These are phyloP conservation scores for Aspergillus incahuasiensis DNA, from an alignment of 495 filamentous ascomycete genomes.

Conservation along the genomic window DNA sequence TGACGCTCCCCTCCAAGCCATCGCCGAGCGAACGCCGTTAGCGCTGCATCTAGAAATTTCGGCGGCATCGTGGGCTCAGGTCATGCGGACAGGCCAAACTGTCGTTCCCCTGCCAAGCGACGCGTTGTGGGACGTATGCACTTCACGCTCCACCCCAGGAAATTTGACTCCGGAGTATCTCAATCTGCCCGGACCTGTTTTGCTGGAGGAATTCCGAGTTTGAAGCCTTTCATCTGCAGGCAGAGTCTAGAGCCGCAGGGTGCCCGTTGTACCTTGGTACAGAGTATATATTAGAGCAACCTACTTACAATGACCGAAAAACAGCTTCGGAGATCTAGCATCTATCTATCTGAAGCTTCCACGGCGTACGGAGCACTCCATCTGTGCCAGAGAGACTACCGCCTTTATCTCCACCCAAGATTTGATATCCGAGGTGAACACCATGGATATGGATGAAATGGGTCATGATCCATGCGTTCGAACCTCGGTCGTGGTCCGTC, in stretches of 20 bases:
- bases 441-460: background rate
- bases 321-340: background rate
- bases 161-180: conserved; percentile 5
- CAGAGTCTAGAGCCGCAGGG: background rate
- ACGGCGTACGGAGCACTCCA: background rate
- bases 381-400: background rate
- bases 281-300: too few relatives aligned
- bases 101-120: conserved; percentile 21
- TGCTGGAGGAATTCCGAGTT: background rate
- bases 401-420: background rate
- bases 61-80: conserved; percentile 9
- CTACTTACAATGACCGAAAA: background rate
- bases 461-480: background rate
- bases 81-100: conserved; percentile 8
- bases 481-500: background rate
- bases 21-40: conserved; percentile 18
- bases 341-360: background rate
- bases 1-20: conserved; percentile 1
- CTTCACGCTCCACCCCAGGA: conserved; percentile 4
- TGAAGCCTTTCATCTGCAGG: background rate
- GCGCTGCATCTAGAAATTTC: conserved; percentile 26
- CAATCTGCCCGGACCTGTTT: background rate
- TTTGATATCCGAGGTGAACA: background rate
- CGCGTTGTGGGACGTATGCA: conserved; percentile 19
- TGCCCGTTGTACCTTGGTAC: too few relatives aligned